Percentiles rank a stretch among this genome's conserved stretches.
phyloP scores from a whole-genome alignment of 2,329 filamentous ascomycete species.

The Tolypocladium endophyticum region DNA sequence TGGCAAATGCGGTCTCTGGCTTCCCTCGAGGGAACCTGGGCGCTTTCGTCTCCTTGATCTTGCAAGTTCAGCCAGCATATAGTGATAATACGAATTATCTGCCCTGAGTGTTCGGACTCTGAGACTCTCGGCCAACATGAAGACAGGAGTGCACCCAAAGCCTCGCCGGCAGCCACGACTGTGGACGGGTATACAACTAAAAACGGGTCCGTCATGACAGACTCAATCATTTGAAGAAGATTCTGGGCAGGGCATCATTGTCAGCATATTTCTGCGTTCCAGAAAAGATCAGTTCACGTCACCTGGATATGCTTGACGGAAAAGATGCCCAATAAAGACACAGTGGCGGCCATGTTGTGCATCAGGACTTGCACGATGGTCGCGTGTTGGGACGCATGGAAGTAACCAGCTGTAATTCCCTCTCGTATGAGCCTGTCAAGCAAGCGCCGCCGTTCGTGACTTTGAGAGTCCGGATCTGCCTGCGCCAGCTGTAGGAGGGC shows the following conservation, averaged over 20 bases:
- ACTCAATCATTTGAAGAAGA: constrained; percentile 55
- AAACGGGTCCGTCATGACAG: constrained; percentile 60
- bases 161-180: constrained; percentile 39
- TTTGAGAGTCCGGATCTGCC: constrained; percentile 13
- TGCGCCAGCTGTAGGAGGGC: constrained; percentile 50
- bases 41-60: constrained; percentile 15
- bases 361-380: constrained; percentile 47
- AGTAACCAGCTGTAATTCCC: constrained; percentile 43
- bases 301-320: constrained; percentile 59
- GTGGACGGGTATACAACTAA: constrained; percentile 41
- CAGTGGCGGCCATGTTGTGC: constrained; percentile 32
- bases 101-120: constrained; percentile 42
- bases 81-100: constrained; percentile 51
- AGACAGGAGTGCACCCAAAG: constrained; percentile 46
- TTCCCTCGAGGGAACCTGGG: not conserved
- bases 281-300: constrained; percentile 3
- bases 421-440: constrained; percentile 46
- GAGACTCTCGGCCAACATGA: constrained; percentile 61
- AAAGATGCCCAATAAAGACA: constrained; percentile 49
- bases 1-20: constrained; percentile 4
- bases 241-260: constrained; percentile 29
- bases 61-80: constrained; percentile 51
- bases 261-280: constrained; percentile 2
- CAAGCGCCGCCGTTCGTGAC: constrained; percentile 20
- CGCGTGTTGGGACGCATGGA: constrained; percentile 49